These are phyloP conservation scores for Colletotrichum sublineola DNA, from an alignment of 2,329 filamentous ascomycete genomes.

Conservation along the genomic window DNA sequence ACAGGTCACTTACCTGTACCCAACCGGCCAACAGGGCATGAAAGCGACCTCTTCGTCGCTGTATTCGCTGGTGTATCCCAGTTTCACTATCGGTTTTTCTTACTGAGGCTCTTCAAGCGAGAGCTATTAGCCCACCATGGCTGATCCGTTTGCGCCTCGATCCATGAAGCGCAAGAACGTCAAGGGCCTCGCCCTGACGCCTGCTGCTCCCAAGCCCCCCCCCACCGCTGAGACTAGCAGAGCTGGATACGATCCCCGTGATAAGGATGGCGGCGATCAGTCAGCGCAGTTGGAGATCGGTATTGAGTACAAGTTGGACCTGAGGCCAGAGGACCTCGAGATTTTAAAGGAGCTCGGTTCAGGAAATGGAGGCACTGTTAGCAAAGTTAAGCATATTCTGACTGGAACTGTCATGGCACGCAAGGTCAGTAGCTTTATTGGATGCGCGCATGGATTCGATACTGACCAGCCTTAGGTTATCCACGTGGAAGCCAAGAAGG, in stretches of 20 bases:
- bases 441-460: slow-evolving; percentile 10
- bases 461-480: slow-evolving; percentile 78
- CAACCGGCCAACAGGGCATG: slow-evolving; percentile 12
- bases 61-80: slow-evolving; percentile 25
- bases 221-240: slow-evolving; percentile 81
- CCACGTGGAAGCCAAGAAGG: slow-evolving; percentile 97
- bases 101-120: slow-evolving; percentile 5
- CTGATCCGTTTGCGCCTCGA: slow-evolving; percentile 73
- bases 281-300: slow-evolving; percentile 89
- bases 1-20: neutral
- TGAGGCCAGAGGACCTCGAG: slow-evolving; percentile 91
- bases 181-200: slow-evolving; percentile 91
- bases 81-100: neutral
- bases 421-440: slow-evolving; percentile 73
- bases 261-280: slow-evolving; percentile 68
- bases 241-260: slow-evolving; percentile 70
- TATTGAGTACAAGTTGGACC: slow-evolving; percentile 94
- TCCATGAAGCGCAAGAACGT: slow-evolving; percentile 99
- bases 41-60: slow-evolving; percentile 11
- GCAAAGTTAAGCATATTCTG: slow-evolving; percentile 95
- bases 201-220: slow-evolving; percentile 78
- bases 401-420: slow-evolving; percentile 97
- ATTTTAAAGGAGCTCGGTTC: slow-evolving; percentile 94
- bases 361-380: slow-evolving; percentile 97
- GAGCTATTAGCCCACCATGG: slow-evolving; percentile 60